phyloP scores from a whole-genome alignment of 2,329 filamentous ascomycete genomes.

The Pseudopithomyces maydicus region DNA sequence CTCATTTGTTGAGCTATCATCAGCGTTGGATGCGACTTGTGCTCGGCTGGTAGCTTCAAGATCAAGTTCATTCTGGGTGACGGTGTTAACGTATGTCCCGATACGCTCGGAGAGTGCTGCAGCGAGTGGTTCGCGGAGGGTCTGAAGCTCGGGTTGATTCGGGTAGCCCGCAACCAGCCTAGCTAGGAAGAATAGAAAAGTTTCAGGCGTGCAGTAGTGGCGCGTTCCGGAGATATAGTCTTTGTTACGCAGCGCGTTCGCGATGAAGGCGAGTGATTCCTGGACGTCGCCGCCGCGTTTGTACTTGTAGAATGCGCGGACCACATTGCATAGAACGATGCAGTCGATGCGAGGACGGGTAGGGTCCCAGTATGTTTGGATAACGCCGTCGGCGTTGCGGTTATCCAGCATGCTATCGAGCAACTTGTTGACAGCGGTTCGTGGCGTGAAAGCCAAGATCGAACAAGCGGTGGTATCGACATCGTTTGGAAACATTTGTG shows the following conservation, averaged over 20 bases:
- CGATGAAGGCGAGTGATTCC: slow-evolving; percentile 30
- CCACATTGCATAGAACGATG: slow-evolving; percentile 40
- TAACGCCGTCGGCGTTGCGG: slow-evolving; percentile 48
- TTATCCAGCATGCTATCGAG: slow-evolving; percentile 31
- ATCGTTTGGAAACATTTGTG: slow-evolving; percentile 36
- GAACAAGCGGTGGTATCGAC: slow-evolving; percentile 43
- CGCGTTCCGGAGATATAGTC: slow-evolving; percentile 40
- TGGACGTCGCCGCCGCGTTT: slow-evolving; percentile 26
- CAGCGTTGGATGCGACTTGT: too few species aligned
- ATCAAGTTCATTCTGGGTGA: background rate
- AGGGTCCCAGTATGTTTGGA: slow-evolving; percentile 44
- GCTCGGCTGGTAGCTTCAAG: background rate
- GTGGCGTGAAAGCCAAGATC: slow-evolving; percentile 28
- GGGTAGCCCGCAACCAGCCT: slow-evolving; percentile 26
- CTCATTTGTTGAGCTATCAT: background rate
- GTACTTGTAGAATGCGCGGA: slow-evolving; percentile 39
- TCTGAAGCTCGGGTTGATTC: slow-evolving; percentile 21
- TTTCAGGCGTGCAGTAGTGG: slow-evolving; percentile 39
- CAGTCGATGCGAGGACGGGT: slow-evolving; percentile 30
- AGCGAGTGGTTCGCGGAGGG: slow-evolving; percentile 24
- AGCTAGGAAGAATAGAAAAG: slow-evolving; percentile 38
- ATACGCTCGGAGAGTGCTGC: slow-evolving; percentile 29
- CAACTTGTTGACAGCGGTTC: slow-evolving; percentile 4
- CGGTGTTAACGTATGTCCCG: slow-evolving; percentile 15
- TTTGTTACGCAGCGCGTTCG: slow-evolving; percentile 17